Percentiles rank a stretch among this genome's conserved stretches.
phyloP scores from a whole-genome alignment of 2,329 filamentous ascomycete species.

The Penicillium sp. region DNA sequence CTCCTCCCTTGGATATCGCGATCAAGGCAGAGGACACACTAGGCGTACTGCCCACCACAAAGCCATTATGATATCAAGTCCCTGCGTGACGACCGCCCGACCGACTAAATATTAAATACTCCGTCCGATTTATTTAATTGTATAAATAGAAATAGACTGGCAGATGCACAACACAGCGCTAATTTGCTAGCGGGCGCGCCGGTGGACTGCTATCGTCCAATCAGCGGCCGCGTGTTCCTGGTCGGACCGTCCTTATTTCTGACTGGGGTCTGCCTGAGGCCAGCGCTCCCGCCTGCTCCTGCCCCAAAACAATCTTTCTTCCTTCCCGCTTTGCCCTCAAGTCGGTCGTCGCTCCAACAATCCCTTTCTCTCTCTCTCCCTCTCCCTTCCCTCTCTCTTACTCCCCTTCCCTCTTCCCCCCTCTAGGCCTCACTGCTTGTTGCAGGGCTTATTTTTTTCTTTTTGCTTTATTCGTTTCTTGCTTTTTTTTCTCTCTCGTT shows the following conservation, averaged over 20 bases:
- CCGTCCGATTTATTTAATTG: background rate
- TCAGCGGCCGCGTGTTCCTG: slow-evolving; percentile 3
- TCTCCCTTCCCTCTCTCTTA: slow-evolving; percentile 15
- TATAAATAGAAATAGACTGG: background rate
- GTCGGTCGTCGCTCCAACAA: background rate
- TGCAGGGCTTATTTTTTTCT: slow-evolving; percentile 13
- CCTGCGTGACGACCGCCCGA: too few relatives aligned
- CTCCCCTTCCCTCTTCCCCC: slow-evolving; percentile 17
- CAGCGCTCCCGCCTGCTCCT: background rate
- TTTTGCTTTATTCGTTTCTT: slow-evolving; percentile 16
- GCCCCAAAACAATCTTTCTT: slow-evolving; percentile 4
- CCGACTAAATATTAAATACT: too few relatives aligned
- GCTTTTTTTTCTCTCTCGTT: slow-evolving; percentile 13
- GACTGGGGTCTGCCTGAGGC: slow-evolving; percentile 1
- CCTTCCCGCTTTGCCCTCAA: slow-evolving; percentile 1
- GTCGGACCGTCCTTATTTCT: slow-evolving; percentile 7
- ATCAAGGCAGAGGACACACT: background rate
- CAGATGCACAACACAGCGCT: background rate
- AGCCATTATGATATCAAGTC: too few relatives aligned
- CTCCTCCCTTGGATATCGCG: background rate
- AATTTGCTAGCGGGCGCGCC: background rate
- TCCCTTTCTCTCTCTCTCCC: slow-evolving; percentile 16
- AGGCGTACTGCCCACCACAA: background rate
- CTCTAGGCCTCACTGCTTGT: slow-evolving; percentile 7
- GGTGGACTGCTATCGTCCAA: background rate